These are phyloP conservation scores for Fusarium sp. DNA, from an alignment of 2,329 filamentous ascomycete genomes.

Conservation along the genomic window DNA sequence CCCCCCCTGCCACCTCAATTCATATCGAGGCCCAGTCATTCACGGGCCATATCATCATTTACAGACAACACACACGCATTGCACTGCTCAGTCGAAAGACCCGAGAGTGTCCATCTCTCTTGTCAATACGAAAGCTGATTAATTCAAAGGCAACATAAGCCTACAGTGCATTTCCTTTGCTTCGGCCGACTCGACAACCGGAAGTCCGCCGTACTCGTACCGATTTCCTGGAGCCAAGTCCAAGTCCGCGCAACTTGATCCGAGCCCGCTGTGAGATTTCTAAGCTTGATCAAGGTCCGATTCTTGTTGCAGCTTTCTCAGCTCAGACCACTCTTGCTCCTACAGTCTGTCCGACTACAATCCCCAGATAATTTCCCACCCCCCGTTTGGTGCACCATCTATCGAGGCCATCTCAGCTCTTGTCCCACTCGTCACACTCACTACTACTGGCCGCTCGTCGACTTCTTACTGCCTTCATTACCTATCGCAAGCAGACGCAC, in stretches of 20 bases:
- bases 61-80: slow-evolving; percentile 39
- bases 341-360: slow-evolving; percentile 41
- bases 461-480: slow-evolving; percentile 40
- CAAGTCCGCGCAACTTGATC: slow-evolving; percentile 45
- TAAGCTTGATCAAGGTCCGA: slow-evolving; percentile 41
- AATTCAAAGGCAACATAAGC: slow-evolving; percentile 40
- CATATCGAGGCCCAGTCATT: slow-evolving; percentile 41
- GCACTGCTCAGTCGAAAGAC: slow-evolving; percentile 26
- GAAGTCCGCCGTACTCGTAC: slow-evolving; percentile 29
- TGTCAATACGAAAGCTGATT: slow-evolving; percentile 43
- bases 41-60: slow-evolving; percentile 41
- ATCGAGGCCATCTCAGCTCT: slow-evolving; percentile 49
- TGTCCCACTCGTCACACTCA: slow-evolving; percentile 50
- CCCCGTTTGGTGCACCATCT: slow-evolving; percentile 46
- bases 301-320: slow-evolving; percentile 41
- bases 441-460: slow-evolving; percentile 25
- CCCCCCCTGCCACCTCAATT: slow-evolving; percentile 34
- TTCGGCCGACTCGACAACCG: slow-evolving; percentile 12
- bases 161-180: slow-evolving; percentile 25
- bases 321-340: slow-evolving; percentile 41
- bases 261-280: slow-evolving; percentile 42
- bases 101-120: slow-evolving; percentile 35
- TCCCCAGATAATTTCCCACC: slow-evolving; percentile 45
- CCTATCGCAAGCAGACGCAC: slow-evolving; percentile 43
- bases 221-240: slow-evolving; percentile 30